Base-by-base conservation (phyloP, 352 stramenopile genomes). In the Phytophthora pluvialis region DNA sequence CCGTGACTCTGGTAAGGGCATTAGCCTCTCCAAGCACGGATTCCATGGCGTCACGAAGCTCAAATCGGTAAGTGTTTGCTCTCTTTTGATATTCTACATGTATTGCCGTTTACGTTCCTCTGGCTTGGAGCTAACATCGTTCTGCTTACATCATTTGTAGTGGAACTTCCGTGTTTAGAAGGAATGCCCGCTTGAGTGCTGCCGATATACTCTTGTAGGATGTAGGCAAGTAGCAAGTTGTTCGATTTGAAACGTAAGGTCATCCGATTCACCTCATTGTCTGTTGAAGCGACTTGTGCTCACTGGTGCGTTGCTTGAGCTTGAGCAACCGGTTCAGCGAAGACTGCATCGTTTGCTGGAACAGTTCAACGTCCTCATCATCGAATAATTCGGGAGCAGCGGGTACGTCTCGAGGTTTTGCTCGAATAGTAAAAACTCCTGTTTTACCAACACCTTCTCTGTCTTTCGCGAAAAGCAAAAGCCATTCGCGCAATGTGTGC, bases 11-110 rank as follows among this genome's bases (percentile, higher is more conserved):
- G 88, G 88, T 53, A 95, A 95, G 67, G 88, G 88, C 15, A 74
- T 80, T 39, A 93, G 81, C 28, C 81, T 96, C 38, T 94, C 86
- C 50, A 90, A 93, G 68, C 80, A 92, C 53, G 88, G 86, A 58
- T 95, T 96, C 71, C 72, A 75, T 56, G 79, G 75, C 5, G 74
- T 95, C 56, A 93, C 84, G 33, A 81, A 89, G 70, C 75, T 93
- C n/a, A 94, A 94, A 79, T 69, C 79, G 64, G 83, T 90, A 66
- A 48, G 77, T 80, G 21, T 10, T 54, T 61, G 12, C 12, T 12
- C 8, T 45, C 21, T 21, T 21, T 21, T 21, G 21, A 21, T 21
- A 21, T 1, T 21, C 21, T 21, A 21, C 21, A 21, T 21, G 21
- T n/a, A 45, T 48, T 47, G 15, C 21, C 38, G 28, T 7, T 48